Evolutionary conservation across 495 filamentous ascomycete genomes (phyloP), one percentile per base, ranked within the genome.

Genomic region (Xylaria venustula): DNA sequence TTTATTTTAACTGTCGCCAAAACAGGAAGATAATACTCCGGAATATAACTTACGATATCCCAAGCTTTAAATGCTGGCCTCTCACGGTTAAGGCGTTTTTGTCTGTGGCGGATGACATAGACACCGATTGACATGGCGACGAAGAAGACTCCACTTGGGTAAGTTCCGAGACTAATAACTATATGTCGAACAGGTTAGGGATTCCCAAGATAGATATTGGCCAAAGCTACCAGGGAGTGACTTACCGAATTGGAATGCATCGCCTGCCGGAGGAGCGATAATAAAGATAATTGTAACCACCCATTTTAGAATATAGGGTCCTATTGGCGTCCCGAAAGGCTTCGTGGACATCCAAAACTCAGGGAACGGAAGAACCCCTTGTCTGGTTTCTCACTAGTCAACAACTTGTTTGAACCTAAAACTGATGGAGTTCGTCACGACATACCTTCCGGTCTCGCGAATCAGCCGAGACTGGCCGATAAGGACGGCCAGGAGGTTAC

Each of bases 311-410:
- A 80, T 40, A 65, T 87, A 87, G 0, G 86, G 84, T 0, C 80
- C 85, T 0, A 87, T 59, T 0, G 86, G 85, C 3, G 85, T 88
- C 28, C 83, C 83, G 58, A 88, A 88, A 0, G 87, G 87, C 8
- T 76, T 76, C 0, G 84, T 87, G 0, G 82, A 86, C 0, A 84
- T 86, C 85, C 84, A 88, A 63, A 88, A 86, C 7, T 72, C 72
- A 0, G 86, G 79, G 23, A 74, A 88, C 0, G 87, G 87, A 5
- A 88, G 79, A 3, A 87, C 81, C 26, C 87, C 87, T 79, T 90
- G 86, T 54, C 85, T 85, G 45, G 19, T 54, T 47, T 42, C 28
- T 17, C 15, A 20, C 15, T 30, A 7, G 15, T 32, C 65, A 42
- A 60, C 30, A 25, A 46, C 20, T 37, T 25, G 7, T 40, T 25